Evolutionary conservation across 2,329 filamentous ascomycete species (phyloP).

Genomic region (Drechslera avenae): DNA sequence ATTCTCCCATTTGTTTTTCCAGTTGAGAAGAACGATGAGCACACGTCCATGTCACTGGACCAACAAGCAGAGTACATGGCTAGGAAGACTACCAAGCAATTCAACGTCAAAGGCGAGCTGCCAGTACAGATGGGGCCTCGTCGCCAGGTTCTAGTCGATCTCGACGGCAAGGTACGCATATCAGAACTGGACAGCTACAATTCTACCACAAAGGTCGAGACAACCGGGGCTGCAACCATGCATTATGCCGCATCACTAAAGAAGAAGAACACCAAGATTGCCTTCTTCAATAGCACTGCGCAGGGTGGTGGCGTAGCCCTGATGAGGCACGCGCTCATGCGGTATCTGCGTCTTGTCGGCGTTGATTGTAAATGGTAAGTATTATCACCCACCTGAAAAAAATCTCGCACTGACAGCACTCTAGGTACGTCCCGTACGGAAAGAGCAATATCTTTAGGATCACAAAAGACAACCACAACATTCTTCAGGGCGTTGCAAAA

Average conservation of each 20-base stretch:
- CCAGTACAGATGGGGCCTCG: constrained; percentile 4
- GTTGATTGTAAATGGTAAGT: constrained; percentile 76
- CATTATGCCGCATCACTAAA: constrained; percentile 68
- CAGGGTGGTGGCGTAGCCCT: constrained; percentile 83
- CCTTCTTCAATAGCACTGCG: constrained; percentile 78
- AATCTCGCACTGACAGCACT: constrained; percentile 7
- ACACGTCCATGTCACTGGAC: constrained; percentile 67
- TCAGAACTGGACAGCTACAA: constrained; percentile 63
- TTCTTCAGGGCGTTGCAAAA: constrained; percentile 76
- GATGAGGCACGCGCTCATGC: constrained; percentile 79
- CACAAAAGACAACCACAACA: constrained; percentile 89
- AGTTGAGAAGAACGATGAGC: constrained; percentile 33
- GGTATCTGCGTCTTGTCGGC: constrained; percentile 69
- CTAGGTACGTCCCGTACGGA: constrained; percentile 73
- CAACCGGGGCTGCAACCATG: constrained; percentile 70
- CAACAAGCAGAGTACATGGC: constrained; percentile 84
- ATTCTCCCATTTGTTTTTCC: constrained; percentile 71
- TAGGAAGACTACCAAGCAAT: constrained; percentile 70
- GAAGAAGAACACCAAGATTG: constrained; percentile 68
- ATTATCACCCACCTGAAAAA: background rate
- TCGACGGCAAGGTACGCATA: constrained; percentile 66
- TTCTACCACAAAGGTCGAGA: constrained; percentile 59
- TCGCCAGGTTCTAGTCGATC: constrained; percentile 58
- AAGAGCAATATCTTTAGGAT: constrained; percentile 79
- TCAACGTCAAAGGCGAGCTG: constrained; percentile 13